Evolutionary conservation across 2,329 filamentous ascomycete species (phyloP).

Genomic region (Pseudonectria buxi): DNA sequence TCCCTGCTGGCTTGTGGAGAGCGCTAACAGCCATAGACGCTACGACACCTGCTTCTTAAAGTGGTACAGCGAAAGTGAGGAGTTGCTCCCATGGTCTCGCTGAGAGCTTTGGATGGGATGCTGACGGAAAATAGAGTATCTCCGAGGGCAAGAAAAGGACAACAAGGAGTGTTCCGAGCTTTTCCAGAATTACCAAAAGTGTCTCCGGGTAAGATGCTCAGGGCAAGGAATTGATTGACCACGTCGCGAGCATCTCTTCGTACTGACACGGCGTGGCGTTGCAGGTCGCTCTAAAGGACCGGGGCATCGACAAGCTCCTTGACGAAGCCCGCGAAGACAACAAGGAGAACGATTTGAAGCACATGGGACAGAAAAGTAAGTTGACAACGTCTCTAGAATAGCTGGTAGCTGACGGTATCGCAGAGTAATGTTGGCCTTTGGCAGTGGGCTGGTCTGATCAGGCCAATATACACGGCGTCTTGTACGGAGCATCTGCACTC

Average conservation of each 20-base stretch:
- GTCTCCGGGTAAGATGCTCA: conserved; percentile 66
- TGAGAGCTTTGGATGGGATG: background rate
- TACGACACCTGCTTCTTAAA: conserved; percentile 98
- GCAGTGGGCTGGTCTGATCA: too few species aligned
- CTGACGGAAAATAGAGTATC: conserved; percentile 60
- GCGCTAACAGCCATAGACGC: conserved; percentile 46
- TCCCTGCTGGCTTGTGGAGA: background rate
- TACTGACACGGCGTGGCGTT: background rate
- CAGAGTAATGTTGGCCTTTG: background rate
- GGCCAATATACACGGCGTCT: too few species aligned
- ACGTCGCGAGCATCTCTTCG: too few species aligned
- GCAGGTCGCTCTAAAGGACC: conserved; percentile 65
- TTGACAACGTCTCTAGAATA: background rate
- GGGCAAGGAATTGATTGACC: too few species aligned
- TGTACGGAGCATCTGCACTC: too few species aligned
- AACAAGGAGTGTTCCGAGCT: conserved; percentile 79
- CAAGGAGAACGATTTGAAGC: conserved; percentile 69
- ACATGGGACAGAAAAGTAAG: conserved; percentile 38
- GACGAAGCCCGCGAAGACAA: conserved; percentile 86
- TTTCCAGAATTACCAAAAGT: conserved; percentile 84
- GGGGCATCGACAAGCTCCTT: conserved; percentile 87
- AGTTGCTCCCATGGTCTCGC: conserved; percentile 11
- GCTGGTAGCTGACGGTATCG: background rate
- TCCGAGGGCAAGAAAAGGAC: conserved; percentile 73
- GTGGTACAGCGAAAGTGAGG: conserved; percentile 97